These are phyloP conservation scores for Aspergillus cristatus DNA, from an alignment of 495 filamentous ascomycete species.

Conservation along the genomic window DNA sequence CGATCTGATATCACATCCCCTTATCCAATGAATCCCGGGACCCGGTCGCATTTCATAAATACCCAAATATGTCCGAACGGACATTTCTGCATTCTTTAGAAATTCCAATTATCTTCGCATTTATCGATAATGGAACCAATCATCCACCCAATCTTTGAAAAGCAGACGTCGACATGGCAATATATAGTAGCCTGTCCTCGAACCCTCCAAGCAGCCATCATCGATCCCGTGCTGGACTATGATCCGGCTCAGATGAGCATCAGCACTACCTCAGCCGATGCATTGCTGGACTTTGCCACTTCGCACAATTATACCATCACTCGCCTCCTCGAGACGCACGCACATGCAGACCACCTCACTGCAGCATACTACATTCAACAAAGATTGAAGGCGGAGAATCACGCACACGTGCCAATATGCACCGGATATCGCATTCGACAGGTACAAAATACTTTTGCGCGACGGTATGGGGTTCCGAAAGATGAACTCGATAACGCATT, in stretches of 20 bases:
- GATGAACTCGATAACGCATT: constrained; percentile 38
- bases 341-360: constrained; percentile 56
- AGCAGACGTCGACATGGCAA: constrained; percentile 47
- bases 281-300: constrained; percentile 29
- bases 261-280: constrained; percentile 40
- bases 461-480: constrained; percentile 33
- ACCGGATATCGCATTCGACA: constrained; percentile 47
- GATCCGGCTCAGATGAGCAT: constrained; percentile 37
- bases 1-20: no score
- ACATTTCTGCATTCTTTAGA: no score
- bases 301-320: constrained; percentile 37
- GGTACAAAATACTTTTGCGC: constrained; percentile 41
- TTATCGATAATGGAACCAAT: constrained; percentile 20
- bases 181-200: constrained; percentile 48
- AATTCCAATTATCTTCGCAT: no score
- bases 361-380: constrained; percentile 45
- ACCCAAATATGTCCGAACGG: no score
- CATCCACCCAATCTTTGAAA: constrained; percentile 36
- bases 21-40: no score
- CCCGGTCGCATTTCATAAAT: no score
- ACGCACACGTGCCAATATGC: constrained; percentile 27
- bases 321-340: constrained; percentile 50
- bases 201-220: constrained; percentile 40
- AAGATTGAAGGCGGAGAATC: constrained; percentile 20
- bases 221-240: constrained; percentile 53